phyloP scores from a whole-genome alignment of 495 filamentous ascomycete genomes.

The Peziza echinospora region DNA sequence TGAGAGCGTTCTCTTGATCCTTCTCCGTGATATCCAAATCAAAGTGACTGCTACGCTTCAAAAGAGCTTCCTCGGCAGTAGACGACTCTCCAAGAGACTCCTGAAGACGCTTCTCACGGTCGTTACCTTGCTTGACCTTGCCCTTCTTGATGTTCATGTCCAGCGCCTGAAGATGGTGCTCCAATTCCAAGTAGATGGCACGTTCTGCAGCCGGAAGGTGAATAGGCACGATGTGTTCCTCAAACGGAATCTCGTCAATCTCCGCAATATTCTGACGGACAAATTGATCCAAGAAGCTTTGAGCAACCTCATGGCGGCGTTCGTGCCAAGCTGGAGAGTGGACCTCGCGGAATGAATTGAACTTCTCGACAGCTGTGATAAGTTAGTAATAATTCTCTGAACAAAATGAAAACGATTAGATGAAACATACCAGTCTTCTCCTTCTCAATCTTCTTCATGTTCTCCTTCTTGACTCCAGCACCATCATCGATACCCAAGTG shows the following conservation, averaged over 20 bases:
- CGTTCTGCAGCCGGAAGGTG: conserved; percentile 24
- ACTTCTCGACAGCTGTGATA: conserved; percentile 26
- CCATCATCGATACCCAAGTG: conserved; percentile 34
- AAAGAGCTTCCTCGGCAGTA: conserved; percentile 25
- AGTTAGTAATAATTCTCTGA: conserved; percentile 5
- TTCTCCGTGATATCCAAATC: conserved; percentile 17
- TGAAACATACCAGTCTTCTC: conserved; percentile 22
- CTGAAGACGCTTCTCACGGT: conserved; percentile 24
- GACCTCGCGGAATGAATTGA: conserved; percentile 25
- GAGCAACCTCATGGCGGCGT: conserved; percentile 28
- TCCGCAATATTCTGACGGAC: conserved; percentile 31
- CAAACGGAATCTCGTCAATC: conserved; percentile 24
- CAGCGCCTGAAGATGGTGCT: conserved; percentile 24
- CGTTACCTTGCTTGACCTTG: conserved; percentile 21
- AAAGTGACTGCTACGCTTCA: conserved; percentile 28
- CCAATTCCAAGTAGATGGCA: conserved; percentile 28
- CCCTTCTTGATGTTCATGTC: conserved; percentile 23
- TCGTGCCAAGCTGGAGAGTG: conserved; percentile 32
- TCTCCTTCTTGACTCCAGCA: conserved; percentile 19
- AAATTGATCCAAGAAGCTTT: conserved; percentile 32
- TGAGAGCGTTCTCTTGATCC: conserved; percentile 19
- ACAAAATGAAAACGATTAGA: background rate
- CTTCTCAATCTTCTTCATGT: conserved; percentile 18
- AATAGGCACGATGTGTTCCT: conserved; percentile 23
- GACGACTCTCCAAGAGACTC: conserved; percentile 24